Evolutionary conservation across 2,329 filamentous ascomycete species (phyloP).

Genomic region (Phialophora chinensis): DNA sequence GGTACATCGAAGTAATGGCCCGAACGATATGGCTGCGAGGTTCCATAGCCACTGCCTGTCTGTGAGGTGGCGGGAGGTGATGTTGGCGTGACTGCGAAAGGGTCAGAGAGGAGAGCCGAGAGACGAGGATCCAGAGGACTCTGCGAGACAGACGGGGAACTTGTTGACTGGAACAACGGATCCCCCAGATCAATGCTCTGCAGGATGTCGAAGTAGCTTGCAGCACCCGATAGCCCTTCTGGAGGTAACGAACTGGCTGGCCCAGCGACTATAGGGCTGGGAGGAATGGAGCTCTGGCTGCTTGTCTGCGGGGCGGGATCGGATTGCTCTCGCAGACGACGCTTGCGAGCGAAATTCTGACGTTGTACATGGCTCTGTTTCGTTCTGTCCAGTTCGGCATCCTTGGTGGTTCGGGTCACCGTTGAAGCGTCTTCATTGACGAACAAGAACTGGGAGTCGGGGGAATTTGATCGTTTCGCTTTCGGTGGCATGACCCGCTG

Average conservation of each 20-base stretch:
- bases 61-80: slow-evolving; percentile 12
- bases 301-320: slow-evolving; percentile 13
- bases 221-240: slow-evolving; percentile 1
- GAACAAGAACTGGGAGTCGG: slow-evolving; percentile 34
- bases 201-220: slow-evolving; percentile 25
- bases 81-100: slow-evolving; percentile 19
- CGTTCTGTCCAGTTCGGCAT: slow-evolving; percentile 31
- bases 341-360: slow-evolving; percentile 35
- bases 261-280: slow-evolving; percentile 18
- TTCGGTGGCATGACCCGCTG: slow-evolving; percentile 32
- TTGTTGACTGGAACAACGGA: slow-evolving; percentile 22
- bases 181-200: slow-evolving; percentile 26
- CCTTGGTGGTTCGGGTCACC: slow-evolving; percentile 31
- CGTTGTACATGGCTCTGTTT: slow-evolving; percentile 40
- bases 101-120: slow-evolving; percentile 27
- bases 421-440: slow-evolving; percentile 36
- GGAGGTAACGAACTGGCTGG: slow-evolving; percentile 16
- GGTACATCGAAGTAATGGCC: slow-evolving; percentile 25
- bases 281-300: slow-evolving; percentile 23
- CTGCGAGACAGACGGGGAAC: slow-evolving; percentile 15
- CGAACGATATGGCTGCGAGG: slow-evolving; percentile 21
- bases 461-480: slow-evolving; percentile 30
- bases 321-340: slow-evolving; percentile 26
- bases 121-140: slow-evolving; percentile 27
- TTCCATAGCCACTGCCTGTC: slow-evolving; percentile 13